Evolutionary conservation across 306 rosid species (phyloP).

Genomic region (Vigna unguiculata): DNA sequence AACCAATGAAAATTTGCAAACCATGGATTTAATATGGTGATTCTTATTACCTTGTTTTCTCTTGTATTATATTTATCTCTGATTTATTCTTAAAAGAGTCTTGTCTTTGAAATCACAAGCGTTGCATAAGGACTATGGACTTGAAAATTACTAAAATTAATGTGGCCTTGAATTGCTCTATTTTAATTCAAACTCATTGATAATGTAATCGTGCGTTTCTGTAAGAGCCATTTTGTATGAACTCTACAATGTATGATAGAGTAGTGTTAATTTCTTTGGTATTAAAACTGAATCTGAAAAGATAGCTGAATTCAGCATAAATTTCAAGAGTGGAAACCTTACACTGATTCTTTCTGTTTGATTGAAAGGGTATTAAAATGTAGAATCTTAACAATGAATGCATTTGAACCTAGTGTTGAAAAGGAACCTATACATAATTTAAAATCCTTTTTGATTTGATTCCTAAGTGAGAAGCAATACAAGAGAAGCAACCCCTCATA

Average conservation of each 20-base stretch:
- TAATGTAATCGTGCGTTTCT: not conserved
- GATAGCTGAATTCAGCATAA: not conserved
- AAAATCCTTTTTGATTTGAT: constrained; percentile 38
- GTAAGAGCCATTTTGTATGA: not conserved
- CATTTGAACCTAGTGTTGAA: constrained; percentile 8
- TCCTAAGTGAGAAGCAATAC: constrained; percentile 40
- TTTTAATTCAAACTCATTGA: not conserved
- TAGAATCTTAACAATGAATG: constrained; percentile 1
- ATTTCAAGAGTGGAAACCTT: constrained; percentile 23
- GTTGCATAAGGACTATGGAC: not conserved
- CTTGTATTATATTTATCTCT: no score
- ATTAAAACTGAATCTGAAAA: not conserved
- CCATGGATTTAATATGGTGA: no score
- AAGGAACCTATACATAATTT: constrained; percentile 7
- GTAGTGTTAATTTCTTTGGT: not conserved
- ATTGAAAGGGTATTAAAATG: not conserved
- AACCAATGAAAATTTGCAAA: not conserved
- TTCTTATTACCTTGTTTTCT: no score
- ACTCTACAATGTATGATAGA: not conserved
- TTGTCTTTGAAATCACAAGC: no score
- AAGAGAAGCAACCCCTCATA: not conserved
- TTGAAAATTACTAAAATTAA: not conserved
- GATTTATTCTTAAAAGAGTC: no score
- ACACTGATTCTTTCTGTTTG: not conserved
- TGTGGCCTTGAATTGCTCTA: not conserved